phyloP scores from a whole-genome alignment of 1,139 yeast species.

The Diutina neorugosa region DNA sequence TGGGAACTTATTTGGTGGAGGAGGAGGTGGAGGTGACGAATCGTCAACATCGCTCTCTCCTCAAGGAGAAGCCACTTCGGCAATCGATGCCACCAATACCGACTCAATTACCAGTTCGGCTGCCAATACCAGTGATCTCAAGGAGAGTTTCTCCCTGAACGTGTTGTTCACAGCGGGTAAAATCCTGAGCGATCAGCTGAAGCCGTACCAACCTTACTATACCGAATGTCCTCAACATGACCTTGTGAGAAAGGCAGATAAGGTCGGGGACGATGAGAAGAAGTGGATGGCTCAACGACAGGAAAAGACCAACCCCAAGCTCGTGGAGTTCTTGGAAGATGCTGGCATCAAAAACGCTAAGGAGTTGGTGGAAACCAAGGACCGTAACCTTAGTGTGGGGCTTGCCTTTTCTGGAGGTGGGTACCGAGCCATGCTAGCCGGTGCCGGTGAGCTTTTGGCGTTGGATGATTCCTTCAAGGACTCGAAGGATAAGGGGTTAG shows the following conservation, averaged over 20 bases:
- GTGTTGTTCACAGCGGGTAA: neutral
- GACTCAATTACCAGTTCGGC: neutral
- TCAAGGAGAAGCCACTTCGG: neutral
- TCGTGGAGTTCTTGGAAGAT: conserved; percentile 42
- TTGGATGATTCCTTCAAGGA: conserved; percentile 55
- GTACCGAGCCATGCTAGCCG: conserved; percentile 78
- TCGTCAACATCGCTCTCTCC: neutral
- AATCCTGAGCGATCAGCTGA: conserved; percentile 15
- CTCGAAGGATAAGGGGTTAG: neutral
- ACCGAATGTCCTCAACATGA: conserved; percentile 39
- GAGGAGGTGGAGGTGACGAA: neutral
- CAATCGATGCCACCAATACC: neutral
- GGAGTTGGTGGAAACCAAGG: conserved; percentile 17
- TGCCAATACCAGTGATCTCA: neutral
- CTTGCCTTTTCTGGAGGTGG: conserved; percentile 89
- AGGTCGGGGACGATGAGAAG: conserved; percentile 17
- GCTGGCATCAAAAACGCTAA: conserved; percentile 40
- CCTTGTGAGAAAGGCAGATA: conserved; percentile 19
- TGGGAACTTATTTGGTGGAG: neutral
- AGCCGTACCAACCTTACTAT: conserved; percentile 53
- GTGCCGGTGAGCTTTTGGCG: conserved; percentile 83
- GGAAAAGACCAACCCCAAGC: conserved; percentile 36
- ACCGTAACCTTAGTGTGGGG: conserved; percentile 38
- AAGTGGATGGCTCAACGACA: conserved; percentile 38
- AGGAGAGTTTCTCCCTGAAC: neutral